Base-by-base conservation (phyloP, 164 flowering plant species). In the Saururus chinensis region DNA sequence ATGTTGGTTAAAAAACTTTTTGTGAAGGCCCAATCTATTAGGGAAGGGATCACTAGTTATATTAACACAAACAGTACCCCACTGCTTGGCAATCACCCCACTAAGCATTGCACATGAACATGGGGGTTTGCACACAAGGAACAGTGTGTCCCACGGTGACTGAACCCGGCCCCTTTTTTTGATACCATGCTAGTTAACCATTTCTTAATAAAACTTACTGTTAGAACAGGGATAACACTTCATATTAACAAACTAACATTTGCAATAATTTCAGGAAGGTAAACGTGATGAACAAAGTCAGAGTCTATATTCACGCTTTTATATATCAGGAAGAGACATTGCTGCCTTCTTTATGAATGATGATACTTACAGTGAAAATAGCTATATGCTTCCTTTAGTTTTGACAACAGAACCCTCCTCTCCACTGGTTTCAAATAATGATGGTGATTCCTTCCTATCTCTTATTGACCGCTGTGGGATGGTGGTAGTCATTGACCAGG, bases 401-500 rank as follows among this genome's bases (percentile, higher is more conserved):
- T 41, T 62, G 68, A 53, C 49, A 61, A 49, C 64, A 57, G 76
- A 66, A 54, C 58, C 75, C 53, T 49, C 70, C 9, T 19, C 51
- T 41, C 70, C 78, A 66, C 73, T 80, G 25, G 37, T 40, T 23
- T 42, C 62, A 4, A 80, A 72, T 59, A 14, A 21, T 53, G 76
- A 72, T 62, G 68, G 48, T 30, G 86, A 78, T 62, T 68, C 61
- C 25, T 76, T 75, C 68, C 85, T 64, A 74, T 73, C 96, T 66
- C 82, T 95, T 49, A 72, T 95, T 70, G 96, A 95, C 73, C 82
- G 85, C 73, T 95, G 95, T 75, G 89, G 97, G 54, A 85, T 87
- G 82, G 84, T 86, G 25, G 92, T 95, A 48, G 70, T 95, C 66
- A 82, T 91, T 73, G 97, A 95, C 66, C 95, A 88, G 95, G 99